Percentiles rank a stretch among this genome's conserved stretches.
These are phyloP conservation scores for Sugiyamaella novakii DNA, from an alignment of 1,139 yeast genomes.

Conservation along the genomic window DNA sequence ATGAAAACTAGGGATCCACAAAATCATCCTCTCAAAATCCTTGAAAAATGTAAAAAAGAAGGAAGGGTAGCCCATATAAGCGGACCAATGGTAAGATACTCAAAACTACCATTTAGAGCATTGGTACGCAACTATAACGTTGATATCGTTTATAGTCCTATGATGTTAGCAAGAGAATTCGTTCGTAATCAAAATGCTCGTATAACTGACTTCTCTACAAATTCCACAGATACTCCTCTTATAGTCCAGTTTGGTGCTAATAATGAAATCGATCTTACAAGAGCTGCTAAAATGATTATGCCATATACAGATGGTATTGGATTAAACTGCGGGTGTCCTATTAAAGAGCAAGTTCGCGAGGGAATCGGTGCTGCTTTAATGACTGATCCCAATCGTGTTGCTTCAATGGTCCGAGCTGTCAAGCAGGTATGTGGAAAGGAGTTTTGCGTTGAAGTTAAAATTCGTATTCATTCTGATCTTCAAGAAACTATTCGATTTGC, in stretches of 20 bases:
- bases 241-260: slow-evolving; percentile 92
- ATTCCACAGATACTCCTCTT: slow-evolving; percentile 64
- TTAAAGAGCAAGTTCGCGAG: slow-evolving; percentile 89
- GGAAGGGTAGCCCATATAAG: slow-evolving; percentile 74
- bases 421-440: slow-evolving; percentile 69
- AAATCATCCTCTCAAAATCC: slow-evolving; percentile 58
- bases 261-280: slow-evolving; percentile 76
- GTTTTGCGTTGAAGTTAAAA: slow-evolving; percentile 84
- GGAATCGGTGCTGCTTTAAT: slow-evolving; percentile 97
- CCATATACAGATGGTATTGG: slow-evolving; percentile 95
- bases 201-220: slow-evolving; percentile 80
- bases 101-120: slow-evolving; percentile 89
- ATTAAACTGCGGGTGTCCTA: slow-evolving; percentile 96
- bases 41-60: slow-evolving; percentile 48
- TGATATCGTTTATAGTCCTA: slow-evolving; percentile 91
- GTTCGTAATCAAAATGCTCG: slow-evolving; percentile 84
- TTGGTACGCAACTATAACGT: slow-evolving; percentile 70
- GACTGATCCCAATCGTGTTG: slow-evolving; percentile 77
- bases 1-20: slow-evolving; percentile 29
- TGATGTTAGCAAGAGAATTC: slow-evolving; percentile 94
- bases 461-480: slow-evolving; percentile 78
- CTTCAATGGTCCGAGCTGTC: slow-evolving; percentile 81
- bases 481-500: slow-evolving; percentile 75
- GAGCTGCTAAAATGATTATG: slow-evolving; percentile 85
- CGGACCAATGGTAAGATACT: slow-evolving; percentile 97